Conservation (phyloP, 371 early-diverging fungal species). For the Phascolomyces articulosus region DNA sequence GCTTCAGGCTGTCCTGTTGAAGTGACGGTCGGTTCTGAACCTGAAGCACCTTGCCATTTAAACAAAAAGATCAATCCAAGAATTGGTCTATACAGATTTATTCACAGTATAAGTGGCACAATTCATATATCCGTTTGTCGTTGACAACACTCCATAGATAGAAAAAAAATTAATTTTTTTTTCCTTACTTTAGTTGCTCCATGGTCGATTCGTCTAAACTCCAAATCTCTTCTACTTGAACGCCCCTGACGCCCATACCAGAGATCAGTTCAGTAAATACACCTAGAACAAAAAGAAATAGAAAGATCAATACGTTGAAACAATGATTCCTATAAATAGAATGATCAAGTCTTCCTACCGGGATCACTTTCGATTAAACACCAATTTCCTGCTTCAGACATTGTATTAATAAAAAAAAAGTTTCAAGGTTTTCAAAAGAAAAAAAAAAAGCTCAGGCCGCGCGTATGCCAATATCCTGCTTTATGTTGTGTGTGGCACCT, state of each 20-base stretch:
- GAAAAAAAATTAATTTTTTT: too few relatives aligned
- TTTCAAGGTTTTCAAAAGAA: neutral
- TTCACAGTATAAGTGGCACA: too few relatives aligned
- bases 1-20: conserved; percentile 34
- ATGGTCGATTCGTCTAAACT: conserved; percentile 69
- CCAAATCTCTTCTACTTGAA: conserved; percentile 85
- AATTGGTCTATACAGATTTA: conserved; percentile 62
- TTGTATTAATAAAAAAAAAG: neutral
- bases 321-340: too few relatives aligned
- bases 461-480: neutral
- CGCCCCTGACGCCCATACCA: conserved; percentile 81
- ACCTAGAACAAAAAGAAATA: conserved; percentile 39
- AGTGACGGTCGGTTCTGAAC: conserved; percentile 21
- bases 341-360: conserved; percentile 35
- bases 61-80: conserved; percentile 91
- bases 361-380: conserved; percentile 91
- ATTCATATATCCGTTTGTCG: too few relatives aligned
- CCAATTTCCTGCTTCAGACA: conserved; percentile 79
- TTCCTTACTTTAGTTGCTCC: conserved; percentile 61
- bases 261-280: conserved; percentile 91
- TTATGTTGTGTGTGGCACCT: too few relatives aligned
- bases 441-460: neutral
- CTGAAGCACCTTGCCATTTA: conserved; percentile 70
- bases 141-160: too few relatives aligned
- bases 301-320: too few relatives aligned